Base-by-base conservation (phyloP, 2,329 filamentous ascomycete species). In the Parastagonospora nodorum region DNA sequence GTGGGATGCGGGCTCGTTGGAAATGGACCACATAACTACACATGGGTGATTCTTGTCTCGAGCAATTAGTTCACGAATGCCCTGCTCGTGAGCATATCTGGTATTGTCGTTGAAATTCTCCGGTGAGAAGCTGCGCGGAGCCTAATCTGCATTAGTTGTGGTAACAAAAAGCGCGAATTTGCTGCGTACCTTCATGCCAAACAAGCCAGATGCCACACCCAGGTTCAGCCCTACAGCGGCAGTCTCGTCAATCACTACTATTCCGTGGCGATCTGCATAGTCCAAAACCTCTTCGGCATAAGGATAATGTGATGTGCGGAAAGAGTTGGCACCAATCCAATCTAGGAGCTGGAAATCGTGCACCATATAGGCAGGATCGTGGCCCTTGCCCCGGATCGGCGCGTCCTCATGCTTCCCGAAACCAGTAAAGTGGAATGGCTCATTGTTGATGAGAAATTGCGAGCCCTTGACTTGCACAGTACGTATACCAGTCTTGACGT, bases 381-480 rank as follows among this genome's bases (percentile, higher is more conserved):
- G 45, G 40, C 52, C 48, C 40, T 51, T 55, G 44, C 52, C 52
- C 4, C 52, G 52, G 16, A 55, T 49, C 4, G 45, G 35, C 1
- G 52, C 45, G 27, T 55, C 52, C 39, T 55, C 52, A 32, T 55
- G 52, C 40, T 51, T 51, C 15, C 52, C 52, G 37, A 55, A 55
- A 2, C 52, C 52, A 8, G 52, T 51, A 33, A 55, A 55, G 39
- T 55, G 51, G 40, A 55, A 55, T 2, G 52, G 52, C 15, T 51
- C 29, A 15, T 45, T 46, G 41, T 55, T 51, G 44, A 55, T 51
- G 9, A 55, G 36, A 27, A 55, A 51, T 28, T 48, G 39, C 6
- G 38, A 30, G 5, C 37, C 41, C n/a, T 36, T 38, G 6, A 55
- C 44, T 39, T 48, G 24, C 2, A 51, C 41, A 27, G 48, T 51